Percentiles rank a stretch among this genome's conserved stretches.
These are phyloP conservation scores for Kalmusia sp. DNA, from an alignment of 2,329 filamentous ascomycete species.

Conservation along the genomic window DNA sequence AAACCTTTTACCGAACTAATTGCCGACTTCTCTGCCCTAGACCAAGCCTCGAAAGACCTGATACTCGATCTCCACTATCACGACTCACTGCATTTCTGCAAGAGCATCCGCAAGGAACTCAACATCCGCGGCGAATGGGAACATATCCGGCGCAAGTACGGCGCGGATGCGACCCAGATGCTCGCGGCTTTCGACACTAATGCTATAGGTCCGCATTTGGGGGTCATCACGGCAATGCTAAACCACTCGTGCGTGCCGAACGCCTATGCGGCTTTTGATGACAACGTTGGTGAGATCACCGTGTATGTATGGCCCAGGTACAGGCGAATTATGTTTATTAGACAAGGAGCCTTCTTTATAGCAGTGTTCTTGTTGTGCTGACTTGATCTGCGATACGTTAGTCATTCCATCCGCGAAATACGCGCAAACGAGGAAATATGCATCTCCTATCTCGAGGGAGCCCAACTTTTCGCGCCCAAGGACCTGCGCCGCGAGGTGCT, in stretches of 20 bases:
- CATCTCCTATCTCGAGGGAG: neutral
- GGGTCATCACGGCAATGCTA: neutral
- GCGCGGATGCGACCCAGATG: neutral
- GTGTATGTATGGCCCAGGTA: neutral
- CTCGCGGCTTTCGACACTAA: neutral
- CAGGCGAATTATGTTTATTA: too few relatives aligned
- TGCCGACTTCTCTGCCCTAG: neutral
- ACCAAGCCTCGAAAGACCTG: neutral
- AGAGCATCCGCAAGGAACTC: conserved; percentile 9
- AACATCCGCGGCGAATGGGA: neutral
- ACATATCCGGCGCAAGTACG: neutral
- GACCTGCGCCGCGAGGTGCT: neutral
- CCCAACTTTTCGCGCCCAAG: neutral
- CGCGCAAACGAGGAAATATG: neutral
- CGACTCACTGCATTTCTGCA: conserved; percentile 2
- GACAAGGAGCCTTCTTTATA: too few relatives aligned
- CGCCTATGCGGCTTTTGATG: conserved; percentile 1
- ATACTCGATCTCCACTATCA: conserved; percentile 6
- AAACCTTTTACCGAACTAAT: conserved; percentile 48
- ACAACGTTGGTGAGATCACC: neutral
- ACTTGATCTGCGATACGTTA: too few relatives aligned
- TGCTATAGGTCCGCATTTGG: neutral
- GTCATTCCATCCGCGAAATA: neutral
- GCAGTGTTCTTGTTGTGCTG: too few relatives aligned
- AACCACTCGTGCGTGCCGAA: conserved; percentile 1